Evolutionary conservation across 1,284 basidiomycete species (phyloP), one percentile per base, ranked within the genome.

Genomic region (Moesziomyces aphidis): DNA sequence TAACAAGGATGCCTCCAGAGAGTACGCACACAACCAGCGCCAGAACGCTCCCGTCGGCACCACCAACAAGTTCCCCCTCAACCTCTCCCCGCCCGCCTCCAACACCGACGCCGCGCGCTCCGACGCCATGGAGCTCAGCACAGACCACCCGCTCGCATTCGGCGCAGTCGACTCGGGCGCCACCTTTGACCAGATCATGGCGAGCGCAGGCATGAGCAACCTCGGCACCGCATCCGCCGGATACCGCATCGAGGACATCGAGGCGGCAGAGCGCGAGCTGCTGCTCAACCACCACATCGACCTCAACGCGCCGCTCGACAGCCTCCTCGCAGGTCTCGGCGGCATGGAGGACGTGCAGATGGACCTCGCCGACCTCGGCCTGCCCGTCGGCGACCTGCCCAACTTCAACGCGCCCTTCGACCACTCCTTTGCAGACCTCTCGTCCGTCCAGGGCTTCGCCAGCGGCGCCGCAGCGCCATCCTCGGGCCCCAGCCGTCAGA

Each of bases 291-390:
- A 75, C 26, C 61, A 73, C 42, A 67, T 76, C 50, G 76, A 78
- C 31, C 66, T 78, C 50, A 60, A 72, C n/a, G 76, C 73, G 48
- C 74, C 76, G 4, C 61, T 75, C 44, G 68, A 76, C 55, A 71
- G 71, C 36, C 49, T 76, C 31, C 61, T 78, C 0, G 73, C 66
- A 22, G 76, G 74, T 5, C 61, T 78, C 6, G 71, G 72, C 24
- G 61, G 54, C 36, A 69, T 66, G 60, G 76, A 78, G 21, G 65
- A 74, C 47, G 55, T 75, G 1, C 69, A 73, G 57, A 74, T 77
- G 64, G 71, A 77, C 45, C 52, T 70, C 4, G 50, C 64, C 21
- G 73, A 72, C 44, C 51, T 72, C 31, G 68, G 68, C 0, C n/a
- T 69, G 45, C 64, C 68, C 17, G 57, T 55, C 10, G 51, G 50